Base-by-base conservation (phyloP, 2,329 filamentous ascomycete genomes). In the Xylaria sp. region DNA sequence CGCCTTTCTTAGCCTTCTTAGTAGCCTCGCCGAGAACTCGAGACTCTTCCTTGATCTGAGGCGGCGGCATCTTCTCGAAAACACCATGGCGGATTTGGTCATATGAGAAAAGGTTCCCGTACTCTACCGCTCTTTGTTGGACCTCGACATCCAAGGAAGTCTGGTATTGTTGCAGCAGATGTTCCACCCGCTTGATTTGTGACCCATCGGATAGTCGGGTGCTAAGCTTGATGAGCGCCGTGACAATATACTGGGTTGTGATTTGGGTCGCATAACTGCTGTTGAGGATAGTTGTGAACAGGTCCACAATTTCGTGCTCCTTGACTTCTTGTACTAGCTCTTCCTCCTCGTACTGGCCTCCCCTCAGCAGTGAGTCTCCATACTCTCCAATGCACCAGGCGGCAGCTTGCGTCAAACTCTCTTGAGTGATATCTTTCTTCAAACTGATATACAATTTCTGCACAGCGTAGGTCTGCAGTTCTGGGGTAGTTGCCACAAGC, bases 351-450 rank as follows among this genome's bases (percentile, higher is more conserved):
- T 97, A 97, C 76, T 96, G 92, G 0, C 94, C 94, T 43, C 94
- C 94, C 69, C 89, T 89, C 43, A 99, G 86, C n/a, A 99, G 86
- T 23, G 92, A 89, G 80, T 99, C 96, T 13, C 94, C 95, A 78
- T 94, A 99, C 82, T 99, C 96, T 78, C 97, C 96, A 79, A 99
- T 97, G 63, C 96, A 97, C 96, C 96, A 99, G 7, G 96, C 92
- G 46, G 93, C 96, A 59, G 95, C 94, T 71, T 98, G 88, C 9
- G 94, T 98, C 72, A 99, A 83, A 72, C 94, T 97, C 81, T 99
- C 97, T 79, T 99, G 96, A 1, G 95, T 98, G 75, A 99, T 98
- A 76, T 99, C 96, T 73, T 97, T 96, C 80, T 96, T 97, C 64
- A 99, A 84, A 70, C 92, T 92, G 23, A 90, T 86, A 79, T 98